Conservation (phyloP, 768 basidiomycete genomes). For the Pulveroboletus sp. region DNA sequence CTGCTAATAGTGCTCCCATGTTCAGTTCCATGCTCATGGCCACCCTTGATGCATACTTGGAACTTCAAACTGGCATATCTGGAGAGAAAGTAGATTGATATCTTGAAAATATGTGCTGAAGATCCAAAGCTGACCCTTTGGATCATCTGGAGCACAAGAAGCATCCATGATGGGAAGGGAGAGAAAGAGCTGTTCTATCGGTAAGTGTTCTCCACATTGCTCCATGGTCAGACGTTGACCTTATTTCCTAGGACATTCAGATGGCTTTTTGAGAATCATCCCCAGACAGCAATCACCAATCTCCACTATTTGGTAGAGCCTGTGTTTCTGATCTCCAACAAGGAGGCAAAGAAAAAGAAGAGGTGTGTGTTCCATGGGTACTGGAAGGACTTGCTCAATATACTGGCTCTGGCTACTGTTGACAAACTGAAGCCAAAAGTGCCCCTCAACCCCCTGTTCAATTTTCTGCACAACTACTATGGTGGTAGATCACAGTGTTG, state of each 20-base stretch:
- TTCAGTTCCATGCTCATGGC: conserved; percentile 48
- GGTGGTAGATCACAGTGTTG: too few species aligned
- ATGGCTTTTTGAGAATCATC: conserved; percentile 67
- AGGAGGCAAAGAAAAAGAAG: neutral
- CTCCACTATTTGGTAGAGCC: conserved; percentile 51
- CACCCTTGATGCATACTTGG: conserved; percentile 57
- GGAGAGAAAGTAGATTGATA: conserved; percentile 28
- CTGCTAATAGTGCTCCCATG: conserved; percentile 49
- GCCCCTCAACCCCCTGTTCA: conserved; percentile 6
- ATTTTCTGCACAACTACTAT: conserved; percentile 26
- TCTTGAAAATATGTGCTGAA: conserved; percentile 52
- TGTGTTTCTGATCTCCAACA: conserved; percentile 38
- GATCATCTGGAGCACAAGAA: conserved; percentile 64
- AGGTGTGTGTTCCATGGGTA: conserved; percentile 53
- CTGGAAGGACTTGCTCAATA: conserved; percentile 74
- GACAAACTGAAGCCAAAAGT: conserved; percentile 39
- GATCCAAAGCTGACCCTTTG: conserved; percentile 56
- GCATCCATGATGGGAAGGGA: conserved; percentile 67
- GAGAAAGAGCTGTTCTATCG: conserved; percentile 59
- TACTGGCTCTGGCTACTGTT: conserved; percentile 55
- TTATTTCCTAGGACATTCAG: conserved; percentile 44
- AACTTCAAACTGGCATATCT: conserved; percentile 28
- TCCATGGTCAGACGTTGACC: neutral
- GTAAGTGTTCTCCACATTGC: conserved; percentile 26
- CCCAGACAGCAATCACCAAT: conserved; percentile 64